Base-by-base conservation (phyloP, 2,329 filamentous ascomycete genomes). In the Hypoxylon sp. region DNA sequence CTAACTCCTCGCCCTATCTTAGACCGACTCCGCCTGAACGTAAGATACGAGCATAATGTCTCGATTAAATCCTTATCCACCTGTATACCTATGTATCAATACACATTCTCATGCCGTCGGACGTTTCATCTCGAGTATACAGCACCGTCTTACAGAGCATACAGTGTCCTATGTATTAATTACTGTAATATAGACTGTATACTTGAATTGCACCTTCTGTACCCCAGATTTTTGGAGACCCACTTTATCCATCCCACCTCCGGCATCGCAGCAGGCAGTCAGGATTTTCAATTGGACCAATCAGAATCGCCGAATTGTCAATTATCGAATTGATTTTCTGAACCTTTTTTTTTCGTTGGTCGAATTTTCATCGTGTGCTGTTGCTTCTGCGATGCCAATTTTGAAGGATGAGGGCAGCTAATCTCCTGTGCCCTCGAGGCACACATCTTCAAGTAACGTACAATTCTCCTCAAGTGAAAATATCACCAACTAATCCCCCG, bases 331-430 rank as follows among this genome's bases (percentile, higher is more conserved):
- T 19, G 29, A 54, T 50, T 50, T 39, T 62, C n/a, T 30, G 4
- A 47, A 32, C 30, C 32, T 48, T 66, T 55, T 60, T 69, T 72
- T 71, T 57, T 67, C 25, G 16, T 59, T 50, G 19, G 19, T 19
- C 55, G 30, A 46, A 30, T 37, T 65, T 30, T 63, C 59, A 46
- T 69, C 51, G 51, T 27, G 39, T 41, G 23, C 32, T 51, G 48
- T 55, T 34, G n/a, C 45, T 63, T 52, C 32, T 73, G 66, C 80
- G 43, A 83, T 76, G 43, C 79, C 64, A 74, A 71, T 70, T 63
- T 53, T 61, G 60, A 71, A 76, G 66, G 30, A 78, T 78, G 76
- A 75, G 75, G 71, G 72, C 61, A 65, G 73, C 75, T 70, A 75
- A 75, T 69, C 67, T 74, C 58, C 69, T 75, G 25, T 74, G 74